These are phyloP conservation scores for Acacia confusa DNA, from an alignment of 306 rosid genomes.

Conservation along the genomic window DNA sequence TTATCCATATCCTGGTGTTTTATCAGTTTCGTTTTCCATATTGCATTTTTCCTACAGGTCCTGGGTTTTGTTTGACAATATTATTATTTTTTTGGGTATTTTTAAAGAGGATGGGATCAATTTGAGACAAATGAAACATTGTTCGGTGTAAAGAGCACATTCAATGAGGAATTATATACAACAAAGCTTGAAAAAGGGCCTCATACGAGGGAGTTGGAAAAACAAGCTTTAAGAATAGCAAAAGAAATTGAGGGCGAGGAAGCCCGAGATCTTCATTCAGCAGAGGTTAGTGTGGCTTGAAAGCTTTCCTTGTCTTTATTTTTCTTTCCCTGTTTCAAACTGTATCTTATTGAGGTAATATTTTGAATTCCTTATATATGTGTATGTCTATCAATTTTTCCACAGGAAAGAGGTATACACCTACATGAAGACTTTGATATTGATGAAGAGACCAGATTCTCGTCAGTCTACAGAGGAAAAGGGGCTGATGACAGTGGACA, in stretches of 20 bases:
- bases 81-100: background rate
- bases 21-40: background rate
- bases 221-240: slow-evolving; percentile 78
- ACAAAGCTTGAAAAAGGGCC: slow-evolving; percentile 96
- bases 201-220: slow-evolving; percentile 67
- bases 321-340: slow-evolving; percentile 13
- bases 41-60: slow-evolving; percentile 9
- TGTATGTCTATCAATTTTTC: slow-evolving; percentile 8
- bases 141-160: slow-evolving; percentile 94
- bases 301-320: background rate
- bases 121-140: slow-evolving; percentile 80
- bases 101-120: slow-evolving; percentile 87
- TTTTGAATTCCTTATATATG: slow-evolving; percentile 9
- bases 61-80: slow-evolving; percentile 18
- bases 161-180: slow-evolving; percentile 86
- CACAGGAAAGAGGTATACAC: slow-evolving; percentile 86
- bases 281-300: slow-evolving; percentile 69
- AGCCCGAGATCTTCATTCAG: slow-evolving; percentile 83
- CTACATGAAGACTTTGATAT: slow-evolving; percentile 57
- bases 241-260: slow-evolving; percentile 97
- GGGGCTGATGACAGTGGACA: slow-evolving; percentile 66
- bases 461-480: slow-evolving; percentile 81
- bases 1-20: slow-evolving; percentile 19
- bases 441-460: slow-evolving; percentile 93
- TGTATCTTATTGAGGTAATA: background rate